Conservation (phyloP, 805 yeast species). For the Kurtzmaniella fragi region DNA sequence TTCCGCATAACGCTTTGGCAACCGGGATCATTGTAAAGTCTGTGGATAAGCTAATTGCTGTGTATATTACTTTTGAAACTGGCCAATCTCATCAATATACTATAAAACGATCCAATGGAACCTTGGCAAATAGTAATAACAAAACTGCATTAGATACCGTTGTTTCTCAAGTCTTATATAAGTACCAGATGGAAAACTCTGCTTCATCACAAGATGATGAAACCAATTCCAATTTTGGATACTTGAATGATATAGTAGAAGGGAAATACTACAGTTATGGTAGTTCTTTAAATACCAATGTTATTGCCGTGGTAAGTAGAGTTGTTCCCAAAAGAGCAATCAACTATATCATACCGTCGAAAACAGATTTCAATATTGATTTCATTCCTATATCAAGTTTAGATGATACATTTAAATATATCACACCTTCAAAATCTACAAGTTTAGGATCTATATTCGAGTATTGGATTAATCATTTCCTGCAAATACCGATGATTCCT, state of each 20-base stretch:
- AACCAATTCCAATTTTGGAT: conserved; percentile 2
- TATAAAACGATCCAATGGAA: too few species aligned
- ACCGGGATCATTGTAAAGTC: too few species aligned
- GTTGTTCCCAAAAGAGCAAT: conserved; percentile 21
- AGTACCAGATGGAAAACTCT: conserved; percentile 14
- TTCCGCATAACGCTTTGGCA: too few species aligned
- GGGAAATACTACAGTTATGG: conserved; percentile 25
- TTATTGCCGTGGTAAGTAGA: conserved; percentile 19
- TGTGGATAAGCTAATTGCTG: neutral
- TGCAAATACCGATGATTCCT: conserved; percentile 16
- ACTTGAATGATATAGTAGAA: conserved; percentile 17
- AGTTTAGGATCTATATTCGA: conserved; percentile 18
- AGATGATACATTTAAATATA: neutral
- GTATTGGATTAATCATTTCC: conserved; percentile 16
- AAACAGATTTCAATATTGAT: conserved; percentile 19
- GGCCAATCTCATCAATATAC: neutral
- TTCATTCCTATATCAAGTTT: conserved; percentile 11
- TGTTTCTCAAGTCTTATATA: conserved; percentile 15
- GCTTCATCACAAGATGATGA: conserved; percentile 9
- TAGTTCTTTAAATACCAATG: conserved; percentile 13
- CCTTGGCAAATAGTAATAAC: neutral
- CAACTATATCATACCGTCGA: conserved; percentile 21
- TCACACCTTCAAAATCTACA: conserved; percentile 7
- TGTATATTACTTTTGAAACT: neutral
- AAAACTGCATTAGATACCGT: conserved; percentile 11